Conservation (phyloP, 345 rosid species). For the Raphanus sativus region DNA sequence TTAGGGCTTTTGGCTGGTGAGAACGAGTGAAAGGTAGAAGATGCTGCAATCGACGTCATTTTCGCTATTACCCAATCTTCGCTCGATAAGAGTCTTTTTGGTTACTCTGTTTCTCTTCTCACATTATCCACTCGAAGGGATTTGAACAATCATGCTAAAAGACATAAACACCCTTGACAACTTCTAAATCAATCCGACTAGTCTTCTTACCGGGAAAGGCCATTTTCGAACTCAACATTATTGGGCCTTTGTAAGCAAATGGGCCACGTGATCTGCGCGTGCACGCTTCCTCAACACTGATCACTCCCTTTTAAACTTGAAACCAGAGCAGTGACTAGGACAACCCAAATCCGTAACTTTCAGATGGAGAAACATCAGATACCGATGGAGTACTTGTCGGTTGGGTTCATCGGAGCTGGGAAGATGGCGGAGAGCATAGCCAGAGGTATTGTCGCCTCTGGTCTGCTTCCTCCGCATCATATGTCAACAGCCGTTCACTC, state of each 20-base stretch:
- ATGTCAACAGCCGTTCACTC: constrained; percentile 66
- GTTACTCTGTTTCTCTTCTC: neutral
- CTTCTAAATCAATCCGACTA: no score
- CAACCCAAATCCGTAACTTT: neutral
- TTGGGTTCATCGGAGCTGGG: constrained; percentile 88
- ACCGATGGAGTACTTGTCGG: constrained; percentile 48
- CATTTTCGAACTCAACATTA: no score
- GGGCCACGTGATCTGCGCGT: neutral
- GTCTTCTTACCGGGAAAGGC: no score
- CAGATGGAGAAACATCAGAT: constrained; percentile 42
- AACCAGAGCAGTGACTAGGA: neutral
- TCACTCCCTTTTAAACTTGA: neutral
- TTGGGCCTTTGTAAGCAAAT: neutral
- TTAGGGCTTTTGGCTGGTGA: constrained; percentile 18
- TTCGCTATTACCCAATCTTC: neutral
- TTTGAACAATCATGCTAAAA: neutral
- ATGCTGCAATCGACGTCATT: constrained; percentile 54
- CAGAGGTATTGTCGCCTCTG: constrained; percentile 72
- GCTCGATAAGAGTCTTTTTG: constrained; percentile 21
- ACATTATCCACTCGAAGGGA: neutral
- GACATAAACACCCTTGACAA: neutral
- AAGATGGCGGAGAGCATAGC: constrained; percentile 96
- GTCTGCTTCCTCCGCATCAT: constrained; percentile 66
- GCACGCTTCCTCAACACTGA: neutral
- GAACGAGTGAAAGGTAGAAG: constrained; percentile 38